phyloP scores from a whole-genome alignment of 176 grass and related monocot genomes.

The Hordeum vulgare region DNA sequence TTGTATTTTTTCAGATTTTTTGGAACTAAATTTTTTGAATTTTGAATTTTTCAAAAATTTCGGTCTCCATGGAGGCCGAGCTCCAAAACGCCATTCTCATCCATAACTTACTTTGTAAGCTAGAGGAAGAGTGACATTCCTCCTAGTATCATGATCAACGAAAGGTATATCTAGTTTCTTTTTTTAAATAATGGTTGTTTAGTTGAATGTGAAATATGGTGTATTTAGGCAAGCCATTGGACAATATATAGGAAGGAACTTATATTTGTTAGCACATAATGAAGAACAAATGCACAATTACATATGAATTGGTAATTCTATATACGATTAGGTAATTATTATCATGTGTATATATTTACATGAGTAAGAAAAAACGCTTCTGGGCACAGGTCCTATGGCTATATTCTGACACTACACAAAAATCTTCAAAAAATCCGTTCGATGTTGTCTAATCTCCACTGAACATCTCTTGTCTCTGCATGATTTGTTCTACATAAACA shows the following conservation, averaged over 20 bases:
- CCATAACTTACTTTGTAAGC: no score
- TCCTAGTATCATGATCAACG: neutral
- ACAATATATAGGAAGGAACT: neutral
- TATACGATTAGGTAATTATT: conserved; percentile 21
- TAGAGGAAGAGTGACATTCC: no score
- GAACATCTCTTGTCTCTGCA: neutral
- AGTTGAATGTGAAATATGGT: neutral
- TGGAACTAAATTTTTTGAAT: no score
- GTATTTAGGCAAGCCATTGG: neutral
- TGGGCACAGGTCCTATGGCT: neutral
- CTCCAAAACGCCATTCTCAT: no score
- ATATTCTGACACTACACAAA: neutral
- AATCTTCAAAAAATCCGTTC: neutral
- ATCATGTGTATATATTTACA: conserved; percentile 3
- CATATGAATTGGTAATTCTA: conserved; percentile 1
- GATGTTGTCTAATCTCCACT: neutral
- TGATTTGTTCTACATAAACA: conserved; percentile 1
- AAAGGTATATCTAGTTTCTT: neutral
- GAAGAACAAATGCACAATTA: neutral
- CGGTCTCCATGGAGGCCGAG: no score
- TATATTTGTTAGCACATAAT: neutral
- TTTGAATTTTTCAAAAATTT: no score
- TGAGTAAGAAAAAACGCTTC: neutral
- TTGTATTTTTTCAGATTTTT: no score
- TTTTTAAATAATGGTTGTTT: neutral